Evolutionary conservation across 257 asterid species (phyloP).

Genomic region (Salvia splendens): DNA sequence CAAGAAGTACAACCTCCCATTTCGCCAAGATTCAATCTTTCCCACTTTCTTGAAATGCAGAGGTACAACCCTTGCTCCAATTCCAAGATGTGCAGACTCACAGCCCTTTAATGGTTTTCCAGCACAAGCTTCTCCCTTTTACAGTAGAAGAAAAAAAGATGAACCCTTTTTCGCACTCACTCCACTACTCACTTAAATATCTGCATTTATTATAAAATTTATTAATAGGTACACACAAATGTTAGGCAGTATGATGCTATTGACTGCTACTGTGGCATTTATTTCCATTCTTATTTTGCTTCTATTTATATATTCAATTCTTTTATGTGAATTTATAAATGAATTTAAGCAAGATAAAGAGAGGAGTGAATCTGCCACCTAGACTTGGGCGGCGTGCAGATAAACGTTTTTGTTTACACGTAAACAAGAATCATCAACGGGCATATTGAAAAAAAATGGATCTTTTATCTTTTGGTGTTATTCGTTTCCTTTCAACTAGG

Average conservation of each 20-base stretch:
- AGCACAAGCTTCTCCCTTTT: constrained; percentile 34
- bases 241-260: constrained; percentile 22
- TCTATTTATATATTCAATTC: background rate
- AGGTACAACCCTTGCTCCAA: constrained; percentile 33
- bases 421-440: constrained; percentile 30
- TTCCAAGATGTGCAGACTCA: constrained; percentile 29
- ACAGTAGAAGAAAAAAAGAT: constrained; percentile 28
- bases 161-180: constrained; percentile 43
- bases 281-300: constrained; percentile 2
- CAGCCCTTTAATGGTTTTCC: constrained; percentile 22
- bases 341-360: constrained; percentile 22
- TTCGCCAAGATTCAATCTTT: constrained; percentile 25
- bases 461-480: constrained; percentile 38
- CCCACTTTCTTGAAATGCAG: constrained; percentile 32
- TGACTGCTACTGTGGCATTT: constrained; percentile 31
- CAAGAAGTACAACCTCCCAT: constrained; percentile 45
- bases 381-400: constrained; percentile 59
- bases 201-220: background rate
- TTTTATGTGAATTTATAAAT: constrained; percentile 17
- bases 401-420: constrained; percentile 50
- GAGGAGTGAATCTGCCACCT: constrained; percentile 46
- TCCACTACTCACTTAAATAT: constrained; percentile 30
- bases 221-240: constrained; percentile 19
- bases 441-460: constrained; percentile 25
- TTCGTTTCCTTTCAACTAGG: constrained; percentile 19